Evolutionary conservation across 2,329 filamentous ascomycete species (phyloP), one percentile per base, ranked within the genome.

Genomic region (Phialophora expanda): DNA sequence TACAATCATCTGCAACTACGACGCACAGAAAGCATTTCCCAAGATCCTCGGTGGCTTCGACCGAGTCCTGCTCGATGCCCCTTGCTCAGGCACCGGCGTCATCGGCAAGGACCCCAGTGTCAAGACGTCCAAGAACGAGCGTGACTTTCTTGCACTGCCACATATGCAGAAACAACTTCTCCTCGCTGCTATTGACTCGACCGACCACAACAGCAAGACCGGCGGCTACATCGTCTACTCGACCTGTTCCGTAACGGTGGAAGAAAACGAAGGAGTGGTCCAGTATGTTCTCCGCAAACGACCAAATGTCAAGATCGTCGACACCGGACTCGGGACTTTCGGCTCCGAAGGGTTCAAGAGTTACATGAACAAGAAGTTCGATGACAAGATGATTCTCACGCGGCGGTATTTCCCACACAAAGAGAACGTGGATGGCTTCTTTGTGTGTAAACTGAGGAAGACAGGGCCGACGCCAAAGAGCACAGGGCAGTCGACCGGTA

Each of bases 391-490:
- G 82, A 91, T 90, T 75, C 83, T 93, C 76, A 93, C 93, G 17
- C 84, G 92, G 70, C 85, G 93, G 64, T 97, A 92, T 82, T 97
- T 96, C 80, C 92, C 93, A 0, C 92, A 97, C 77, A 86, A 90
- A 22, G 92, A 95, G 82, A 97, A 97, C 80, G 93, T 99, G 38
- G 95, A 98, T 77, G 95, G 95, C 70, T 99, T 99, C 88, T 99
- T 93, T 77, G 95, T 99, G 68, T 92, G 93, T 75, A 99, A 99
- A 80, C 90, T 99, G 81, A 93, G 96, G 80, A 99, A 99, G 85
- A 87, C 87, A 17, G 94, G 88, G 0, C 90, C 92, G 2, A 91
- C 90, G 48, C 89, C 91, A 41, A 62, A 71, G 30, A 67, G 60
- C 20, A 58, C 48, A 11, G 55, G 24, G 59, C 61, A 67, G 53